A percentile compares a stretch with the other conserved stretches of the same genome.
phyloP scores from a whole-genome alignment of 257 asterid genomes.

The Mitragyna speciosa region DNA sequence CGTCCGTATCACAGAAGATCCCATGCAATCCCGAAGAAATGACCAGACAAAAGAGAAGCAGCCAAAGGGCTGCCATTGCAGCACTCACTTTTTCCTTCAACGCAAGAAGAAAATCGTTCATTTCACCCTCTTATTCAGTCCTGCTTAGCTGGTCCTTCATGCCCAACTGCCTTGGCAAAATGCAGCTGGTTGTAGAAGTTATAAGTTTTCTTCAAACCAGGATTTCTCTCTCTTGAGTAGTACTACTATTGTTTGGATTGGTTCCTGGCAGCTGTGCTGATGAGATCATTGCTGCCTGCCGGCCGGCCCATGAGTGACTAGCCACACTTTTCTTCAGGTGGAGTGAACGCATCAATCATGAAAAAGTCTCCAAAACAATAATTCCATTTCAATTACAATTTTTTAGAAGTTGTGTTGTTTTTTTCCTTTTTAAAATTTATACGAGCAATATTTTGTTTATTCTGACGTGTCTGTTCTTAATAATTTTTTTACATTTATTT shows the following conservation, averaged over 20 bases:
- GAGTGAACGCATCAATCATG: conserved; percentile 11
- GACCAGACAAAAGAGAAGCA: conserved; percentile 34
- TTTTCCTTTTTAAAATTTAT: no score
- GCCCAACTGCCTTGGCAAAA: background rate
- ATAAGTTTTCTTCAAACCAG: background rate
- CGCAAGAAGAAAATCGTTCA: background rate
- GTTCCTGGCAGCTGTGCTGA: no score
- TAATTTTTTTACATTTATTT: no score
- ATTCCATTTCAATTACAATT: no score
- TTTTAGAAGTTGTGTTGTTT: no score
- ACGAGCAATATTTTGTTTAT: no score
- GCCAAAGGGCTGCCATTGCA: conserved; percentile 41
- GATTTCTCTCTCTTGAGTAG: no score
- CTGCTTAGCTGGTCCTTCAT: background rate
- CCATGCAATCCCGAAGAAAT: conserved; percentile 16
- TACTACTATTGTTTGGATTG: background rate
- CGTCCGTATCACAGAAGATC: conserved; percentile 26
- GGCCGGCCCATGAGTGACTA: background rate
- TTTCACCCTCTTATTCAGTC: background rate
- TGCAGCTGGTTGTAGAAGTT: background rate
- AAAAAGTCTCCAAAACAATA: background rate
- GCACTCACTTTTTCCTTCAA: background rate
- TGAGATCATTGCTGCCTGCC: conserved; percentile 4
- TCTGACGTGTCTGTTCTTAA: no score
- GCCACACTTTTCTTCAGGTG: background rate